Percentiles rank a stretch among this genome's conserved stretches.
These are phyloP conservation scores for Casuarina cunninghamiana DNA, from an alignment of 306 rosid species.

Conservation along the genomic window DNA sequence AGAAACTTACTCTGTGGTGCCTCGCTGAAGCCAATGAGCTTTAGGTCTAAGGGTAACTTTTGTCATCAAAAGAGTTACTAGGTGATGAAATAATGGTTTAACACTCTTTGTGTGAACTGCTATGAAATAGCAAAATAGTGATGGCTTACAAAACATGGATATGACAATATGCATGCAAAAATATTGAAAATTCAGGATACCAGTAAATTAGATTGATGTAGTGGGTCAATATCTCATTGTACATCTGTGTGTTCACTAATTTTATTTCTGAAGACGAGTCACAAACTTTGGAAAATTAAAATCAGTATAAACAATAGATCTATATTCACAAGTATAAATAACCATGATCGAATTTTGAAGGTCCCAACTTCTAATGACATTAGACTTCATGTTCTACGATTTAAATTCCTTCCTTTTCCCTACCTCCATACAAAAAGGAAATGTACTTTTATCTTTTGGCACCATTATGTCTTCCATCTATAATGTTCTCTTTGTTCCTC, in stretches of 20 bases:
- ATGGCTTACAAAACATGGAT: neutral
- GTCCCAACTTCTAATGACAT: neutral
- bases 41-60: neutral
- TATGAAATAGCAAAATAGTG: neutral
- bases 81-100: neutral
- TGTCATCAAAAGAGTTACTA: neutral
- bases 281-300: too few species aligned
- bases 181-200: neutral
- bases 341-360: neutral
- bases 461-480: neutral
- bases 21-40: neutral
- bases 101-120: neutral
- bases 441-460: neutral
- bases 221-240: neutral
- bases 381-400: too few species aligned
- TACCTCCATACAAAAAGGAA: too few species aligned
- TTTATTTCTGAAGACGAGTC: too few species aligned
- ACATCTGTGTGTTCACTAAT: too few species aligned
- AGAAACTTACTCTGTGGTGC: neutral
- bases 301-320: neutral
- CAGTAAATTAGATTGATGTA: neutral
- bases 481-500: slow-evolving; percentile 26
- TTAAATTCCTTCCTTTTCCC: too few species aligned
- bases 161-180: neutral
- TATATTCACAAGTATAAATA: too few species aligned